Percentiles rank a stretch among this genome's conserved stretches.
These are phyloP conservation scores for Fusarium tricinctum DNA, from an alignment of 2,329 filamentous ascomycete genomes.

Conservation along the genomic window DNA sequence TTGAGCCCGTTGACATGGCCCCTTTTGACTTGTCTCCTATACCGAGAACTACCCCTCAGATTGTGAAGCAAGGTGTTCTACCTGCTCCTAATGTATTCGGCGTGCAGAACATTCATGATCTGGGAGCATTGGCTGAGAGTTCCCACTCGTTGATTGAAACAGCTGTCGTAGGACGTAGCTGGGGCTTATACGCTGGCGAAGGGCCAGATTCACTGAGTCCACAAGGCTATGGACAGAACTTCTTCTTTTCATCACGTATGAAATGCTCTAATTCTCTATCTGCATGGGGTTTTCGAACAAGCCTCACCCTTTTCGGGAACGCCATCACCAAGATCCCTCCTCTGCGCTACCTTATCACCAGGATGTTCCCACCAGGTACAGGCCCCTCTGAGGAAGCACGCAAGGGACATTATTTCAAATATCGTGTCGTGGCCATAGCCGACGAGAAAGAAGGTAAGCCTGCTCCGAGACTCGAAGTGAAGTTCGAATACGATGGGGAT, in stretches of 20 bases:
- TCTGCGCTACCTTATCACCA: conserved; percentile 23
- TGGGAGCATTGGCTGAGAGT: conserved; percentile 23
- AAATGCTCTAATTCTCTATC: conserved; percentile 5
- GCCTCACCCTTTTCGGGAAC: conserved; percentile 16
- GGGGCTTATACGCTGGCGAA: conserved; percentile 16
- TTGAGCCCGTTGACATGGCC: conserved; percentile 6
- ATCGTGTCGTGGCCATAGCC: conserved; percentile 32
- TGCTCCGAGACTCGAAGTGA: conserved; percentile 19
- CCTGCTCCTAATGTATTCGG: conserved; percentile 1
- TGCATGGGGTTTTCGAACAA: conserved; percentile 15
- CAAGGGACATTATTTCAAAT: conserved; percentile 26
- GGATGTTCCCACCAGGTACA: conserved; percentile 37
- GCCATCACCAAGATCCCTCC: conserved; percentile 23
- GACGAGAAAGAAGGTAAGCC: conserved; percentile 5
- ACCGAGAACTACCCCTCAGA: conserved; percentile 1
- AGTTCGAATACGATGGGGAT: conserved; percentile 35
- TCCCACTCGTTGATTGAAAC: conserved; percentile 35
- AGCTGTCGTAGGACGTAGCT: conserved; percentile 39
- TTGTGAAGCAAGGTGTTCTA: conserved; percentile 2
- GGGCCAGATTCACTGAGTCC: conserved; percentile 3
- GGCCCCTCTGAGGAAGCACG: conserved; percentile 33
- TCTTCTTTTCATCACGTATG: conserved; percentile 25
- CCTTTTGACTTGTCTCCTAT: conserved; percentile 12
- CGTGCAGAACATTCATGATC: not conserved
- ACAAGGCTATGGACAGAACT: conserved; percentile 11